Percentiles rank a stretch among this genome's conserved stretches.
Evolutionary conservation across 106 monocot species (phyloP).

Genomic region (Hemerocallis citrina): DNA sequence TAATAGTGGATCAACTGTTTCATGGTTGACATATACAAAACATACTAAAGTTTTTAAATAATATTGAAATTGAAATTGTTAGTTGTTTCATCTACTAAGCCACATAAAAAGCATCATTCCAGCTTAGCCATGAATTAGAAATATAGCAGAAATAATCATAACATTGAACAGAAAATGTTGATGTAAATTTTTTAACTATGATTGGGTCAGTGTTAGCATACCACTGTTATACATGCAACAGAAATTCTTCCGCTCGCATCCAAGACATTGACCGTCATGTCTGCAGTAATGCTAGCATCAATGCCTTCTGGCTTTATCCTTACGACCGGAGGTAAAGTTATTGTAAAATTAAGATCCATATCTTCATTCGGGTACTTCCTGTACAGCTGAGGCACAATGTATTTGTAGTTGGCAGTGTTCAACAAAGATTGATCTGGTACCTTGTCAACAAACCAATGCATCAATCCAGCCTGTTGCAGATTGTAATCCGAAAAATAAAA

Average conservation of each 20-base stretch:
- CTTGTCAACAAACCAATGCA: conserved; percentile 82
- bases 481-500: too few relatives aligned
- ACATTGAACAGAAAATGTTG: too few relatives aligned
- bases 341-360: conserved; percentile 72
- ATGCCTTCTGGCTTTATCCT: conserved; percentile 38
- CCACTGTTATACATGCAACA: conserved; percentile 91
- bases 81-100: background rate
- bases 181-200: too few relatives aligned
- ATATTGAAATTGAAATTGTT: background rate
- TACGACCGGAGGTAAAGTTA: conserved; percentile 53
- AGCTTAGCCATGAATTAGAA: background rate
- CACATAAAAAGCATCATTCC: background rate
- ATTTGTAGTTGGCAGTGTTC: conserved; percentile 78
- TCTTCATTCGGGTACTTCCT: conserved; percentile 83
- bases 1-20: background rate
- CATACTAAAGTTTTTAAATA: background rate
- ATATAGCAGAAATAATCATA: background rate
- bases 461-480: conserved; percentile 56
- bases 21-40: background rate
- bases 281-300: conserved; percentile 43
- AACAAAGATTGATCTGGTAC: conserved; percentile 78
- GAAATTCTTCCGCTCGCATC: conserved; percentile 38
- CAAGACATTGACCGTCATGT: conserved; percentile 70
- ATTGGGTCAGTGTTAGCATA: conserved; percentile 14
- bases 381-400: conserved; percentile 77